These are phyloP conservation scores for Candida dajiaensis DNA, from an alignment of 805 yeast species.

Conservation along the genomic window DNA sequence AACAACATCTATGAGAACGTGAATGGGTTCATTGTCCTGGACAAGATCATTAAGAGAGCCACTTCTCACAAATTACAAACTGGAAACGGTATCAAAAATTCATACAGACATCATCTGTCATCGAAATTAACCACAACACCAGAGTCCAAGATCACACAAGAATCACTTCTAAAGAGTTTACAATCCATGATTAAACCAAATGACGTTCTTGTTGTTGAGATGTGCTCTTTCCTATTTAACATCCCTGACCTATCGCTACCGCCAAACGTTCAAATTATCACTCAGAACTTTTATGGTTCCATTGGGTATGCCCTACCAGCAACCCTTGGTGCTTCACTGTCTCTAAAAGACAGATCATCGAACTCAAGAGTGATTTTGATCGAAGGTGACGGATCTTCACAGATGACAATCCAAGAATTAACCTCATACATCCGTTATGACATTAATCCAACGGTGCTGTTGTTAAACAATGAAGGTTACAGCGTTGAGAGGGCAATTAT, in stretches of 20 bases:
- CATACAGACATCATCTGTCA: neutral
- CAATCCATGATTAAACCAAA: constrained; percentile 47
- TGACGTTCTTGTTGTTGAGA: constrained; percentile 55
- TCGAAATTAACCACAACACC: constrained; percentile 10
- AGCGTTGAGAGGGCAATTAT: constrained; percentile 60
- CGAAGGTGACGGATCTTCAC: constrained; percentile 67
- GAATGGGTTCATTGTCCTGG: constrained; percentile 18
- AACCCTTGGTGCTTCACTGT: constrained; percentile 55
- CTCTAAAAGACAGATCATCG: constrained; percentile 37
- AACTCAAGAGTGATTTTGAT: constrained; percentile 44
- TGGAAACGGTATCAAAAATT: neutral
- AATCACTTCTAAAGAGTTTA: constrained; percentile 46
- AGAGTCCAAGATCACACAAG: constrained; percentile 29
- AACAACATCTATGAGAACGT: constrained; percentile 5
- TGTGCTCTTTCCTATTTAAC: constrained; percentile 64
- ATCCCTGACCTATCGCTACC: constrained; percentile 54
- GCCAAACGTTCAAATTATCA: constrained; percentile 41
- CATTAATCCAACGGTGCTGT: constrained; percentile 50
- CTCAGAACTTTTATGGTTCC: constrained; percentile 63
- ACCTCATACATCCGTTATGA: constrained; percentile 52
- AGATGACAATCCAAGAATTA: constrained; percentile 59
- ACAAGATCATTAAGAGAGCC: constrained; percentile 7
- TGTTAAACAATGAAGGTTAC: constrained; percentile 61
- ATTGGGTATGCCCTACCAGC: constrained; percentile 64
- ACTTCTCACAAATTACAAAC: constrained; percentile 7